Base-by-base conservation (phyloP, 768 basidiomycete genomes). In the Hebeloma cylindrosporum region DNA sequence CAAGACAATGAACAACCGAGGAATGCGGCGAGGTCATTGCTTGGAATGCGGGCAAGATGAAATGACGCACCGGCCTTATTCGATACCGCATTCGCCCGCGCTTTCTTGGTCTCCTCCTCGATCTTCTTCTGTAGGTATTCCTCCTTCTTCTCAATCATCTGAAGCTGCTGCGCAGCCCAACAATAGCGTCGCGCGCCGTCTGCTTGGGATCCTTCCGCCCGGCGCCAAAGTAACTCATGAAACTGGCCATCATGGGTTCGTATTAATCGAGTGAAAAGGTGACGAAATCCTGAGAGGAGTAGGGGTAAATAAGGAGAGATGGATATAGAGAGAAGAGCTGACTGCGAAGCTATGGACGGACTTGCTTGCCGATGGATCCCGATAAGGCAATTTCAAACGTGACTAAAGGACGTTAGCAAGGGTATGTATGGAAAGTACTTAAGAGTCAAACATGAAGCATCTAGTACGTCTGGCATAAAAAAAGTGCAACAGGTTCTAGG, bases 131-230 rank as follows among this genome's bases (percentile, higher is more conserved):
- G 85, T 50, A 97, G 72, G 66, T 90, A 77, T 65, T 98, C 95
- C 73, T 97, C 96, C 76, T 95, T 97, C 91, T 97, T 99, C 80
- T 97, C 93, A 56, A 98, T 83, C 84, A 95, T 88, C 69, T 91
- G 82, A 51, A 97, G 78, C 65, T 98, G 93, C 69, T 95, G 87
- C 60, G 82, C 56, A 99, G 75, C 33, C 78, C 78, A 48, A 98
- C 88, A 65, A 99, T 99, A 36, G 96, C 91, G 63, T 96, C 91
- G 52, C 92, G 79, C 33, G 95, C 85, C 20, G 84, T 73, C 68
- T 87, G 82, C 67, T 88, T 90, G 17, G 90, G 77, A 61, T 94
- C 88, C 56, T 82, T 80, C 52, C 83, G 78, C 38, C 86, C 60
- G 11, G 45, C 84, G 9, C 85, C 86, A 65, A 99, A 93, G 73